A percentile compares a stretch with the other conserved stretches of the same genome.
Evolutionary conservation across 495 filamentous ascomycete species (phyloP).

Genomic region (Friedmanniomyces simplex): DNA sequence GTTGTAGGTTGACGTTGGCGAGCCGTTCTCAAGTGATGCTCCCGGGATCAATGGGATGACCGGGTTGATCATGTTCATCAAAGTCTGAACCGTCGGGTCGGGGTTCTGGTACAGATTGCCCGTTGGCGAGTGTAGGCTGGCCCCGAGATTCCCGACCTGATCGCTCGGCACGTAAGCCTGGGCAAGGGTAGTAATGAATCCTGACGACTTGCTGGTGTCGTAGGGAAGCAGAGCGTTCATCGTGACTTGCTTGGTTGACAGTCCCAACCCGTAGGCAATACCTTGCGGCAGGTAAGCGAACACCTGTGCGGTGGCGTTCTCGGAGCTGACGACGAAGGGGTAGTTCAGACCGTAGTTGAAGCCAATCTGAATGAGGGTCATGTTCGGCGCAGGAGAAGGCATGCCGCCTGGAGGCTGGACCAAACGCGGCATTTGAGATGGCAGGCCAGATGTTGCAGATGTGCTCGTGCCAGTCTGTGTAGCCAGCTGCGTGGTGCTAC

Average conservation of each 20-base stretch:
- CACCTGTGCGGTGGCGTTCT: slow-evolving; percentile 70
- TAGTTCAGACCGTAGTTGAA: slow-evolving; percentile 76
- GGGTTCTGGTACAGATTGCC: slow-evolving; percentile 64
- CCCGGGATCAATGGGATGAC: slow-evolving; percentile 68
- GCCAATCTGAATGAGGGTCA: slow-evolving; percentile 67
- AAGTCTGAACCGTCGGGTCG: slow-evolving; percentile 45
- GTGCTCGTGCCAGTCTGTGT: slow-evolving; percentile 11
- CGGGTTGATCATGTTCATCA: slow-evolving; percentile 76
- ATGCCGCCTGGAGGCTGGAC: slow-evolving; percentile 56
- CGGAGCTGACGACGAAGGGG: slow-evolving; percentile 59
- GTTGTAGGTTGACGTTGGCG: slow-evolving; percentile 24
- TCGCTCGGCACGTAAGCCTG: slow-evolving; percentile 59
- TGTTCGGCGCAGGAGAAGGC: slow-evolving; percentile 45
- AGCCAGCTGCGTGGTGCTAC: slow-evolving; percentile 1
- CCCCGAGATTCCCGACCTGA: slow-evolving; percentile 49
- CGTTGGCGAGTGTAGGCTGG: slow-evolving; percentile 56
- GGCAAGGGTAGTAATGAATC: slow-evolving; percentile 78
- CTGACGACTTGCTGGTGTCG: slow-evolving; percentile 56
- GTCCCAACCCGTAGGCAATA: slow-evolving; percentile 53
- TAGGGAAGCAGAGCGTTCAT: slow-evolving; percentile 70
- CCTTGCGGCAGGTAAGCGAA: slow-evolving; percentile 71
- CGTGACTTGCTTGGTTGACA: slow-evolving; percentile 40
- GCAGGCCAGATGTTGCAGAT: slow-evolving; percentile 37
- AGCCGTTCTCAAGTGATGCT: slow-evolving; percentile 41
- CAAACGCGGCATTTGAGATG: slow-evolving; percentile 57